A percentile compares a stretch with the other conserved stretches of the same genome.
Evolutionary conservation across 306 rosid species (phyloP).

Genomic region (Alnus rubra): DNA sequence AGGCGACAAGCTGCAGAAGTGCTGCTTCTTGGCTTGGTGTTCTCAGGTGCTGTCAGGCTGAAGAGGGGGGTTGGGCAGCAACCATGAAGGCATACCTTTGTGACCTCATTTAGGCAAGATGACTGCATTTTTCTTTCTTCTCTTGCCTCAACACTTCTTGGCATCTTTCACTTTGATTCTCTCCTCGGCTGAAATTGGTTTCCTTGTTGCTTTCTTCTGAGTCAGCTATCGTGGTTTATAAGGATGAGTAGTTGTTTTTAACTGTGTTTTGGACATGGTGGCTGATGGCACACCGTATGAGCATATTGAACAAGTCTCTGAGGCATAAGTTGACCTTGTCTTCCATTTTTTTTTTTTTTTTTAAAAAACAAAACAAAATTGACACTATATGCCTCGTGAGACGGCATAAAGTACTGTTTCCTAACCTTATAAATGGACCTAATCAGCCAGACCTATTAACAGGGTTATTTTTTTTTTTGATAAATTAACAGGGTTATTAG

Average conservation of each 20-base stretch:
- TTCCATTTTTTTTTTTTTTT: not conserved
- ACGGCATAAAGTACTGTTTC: not conserved
- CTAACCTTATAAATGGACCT: not conserved
- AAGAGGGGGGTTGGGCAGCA: conserved; percentile 64
- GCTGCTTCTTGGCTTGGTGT: conserved; percentile 47
- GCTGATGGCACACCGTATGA: conserved; percentile 34
- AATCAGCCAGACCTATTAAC: not conserved
- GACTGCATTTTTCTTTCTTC: conserved; percentile 38
- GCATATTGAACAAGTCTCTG: conserved; percentile 31
- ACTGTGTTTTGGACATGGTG: conserved; percentile 23
- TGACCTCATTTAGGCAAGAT: conserved; percentile 48
- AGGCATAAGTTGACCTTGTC: conserved; percentile 34
- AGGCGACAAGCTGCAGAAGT: conserved; percentile 64
- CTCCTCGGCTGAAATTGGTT: conserved; percentile 17
- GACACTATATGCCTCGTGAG: not conserved
- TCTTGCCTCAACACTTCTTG: conserved; percentile 11
- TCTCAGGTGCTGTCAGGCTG: conserved; percentile 38
- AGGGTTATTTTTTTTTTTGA: too few species aligned
- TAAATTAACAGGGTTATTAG: not conserved
- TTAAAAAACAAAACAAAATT: too few species aligned
- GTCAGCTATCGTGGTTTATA: conserved; percentile 1
- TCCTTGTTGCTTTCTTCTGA: conserved; percentile 23
- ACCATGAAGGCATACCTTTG: conserved; percentile 47
- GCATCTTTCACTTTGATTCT: conserved; percentile 5
- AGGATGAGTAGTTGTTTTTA: conserved; percentile 10